Evolutionary conservation across 1,284 basidiomycete genomes (phyloP), one percentile per base, ranked within the genome.

Genomic region (Peniophora sp.): DNA sequence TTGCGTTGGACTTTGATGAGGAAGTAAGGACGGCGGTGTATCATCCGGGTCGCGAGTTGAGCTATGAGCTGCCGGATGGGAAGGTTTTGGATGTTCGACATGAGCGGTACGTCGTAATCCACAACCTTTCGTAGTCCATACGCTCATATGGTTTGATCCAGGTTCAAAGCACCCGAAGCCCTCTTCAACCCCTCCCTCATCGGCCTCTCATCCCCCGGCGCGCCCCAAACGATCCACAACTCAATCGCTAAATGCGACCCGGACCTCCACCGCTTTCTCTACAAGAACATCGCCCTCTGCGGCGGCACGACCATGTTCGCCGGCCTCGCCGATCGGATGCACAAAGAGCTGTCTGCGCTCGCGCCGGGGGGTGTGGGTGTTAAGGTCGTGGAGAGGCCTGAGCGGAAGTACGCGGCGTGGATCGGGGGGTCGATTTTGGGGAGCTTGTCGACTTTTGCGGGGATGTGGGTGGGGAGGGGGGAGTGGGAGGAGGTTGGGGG

Each of bases 281-380:
- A 95, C 73, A 88, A 88, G 56, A 95, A 95, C 73, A 86, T 97
- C 58, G 92, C 96, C 65, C 83, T 97, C 63, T 96, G 92, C 50
- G 94, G 94, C 67, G 93, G 94, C 71, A 94, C 91, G 56, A 97
- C 93, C 64, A 96, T 97, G 93, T 96, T 93, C 86, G 88, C 92
- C 57, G 94, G 94, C 77, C 94, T 97, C 63, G 76, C 92, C 62
- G 94, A 97, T 74, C 89, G 95, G 65, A 96, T 97, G 92, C 92
- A 95, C 78, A 96, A 95, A 79, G 95, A 97, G 76, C 81, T 98
- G 67, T 91, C 90, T 46, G 77, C 88, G 24, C 79, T 97, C 54
- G 80, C 91, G 51, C 94, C 95, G 27, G 74, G 79, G 56, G 84
- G 78, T 71, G 81, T 97, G 89, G 97, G 94, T 85, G 88, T 96